Percentiles rank a stretch among this genome's conserved stretches.
These are phyloP conservation scores for Shiraia bambusicola DNA, from an alignment of 2,329 filamentous ascomycete genomes.

Conservation along the genomic window DNA sequence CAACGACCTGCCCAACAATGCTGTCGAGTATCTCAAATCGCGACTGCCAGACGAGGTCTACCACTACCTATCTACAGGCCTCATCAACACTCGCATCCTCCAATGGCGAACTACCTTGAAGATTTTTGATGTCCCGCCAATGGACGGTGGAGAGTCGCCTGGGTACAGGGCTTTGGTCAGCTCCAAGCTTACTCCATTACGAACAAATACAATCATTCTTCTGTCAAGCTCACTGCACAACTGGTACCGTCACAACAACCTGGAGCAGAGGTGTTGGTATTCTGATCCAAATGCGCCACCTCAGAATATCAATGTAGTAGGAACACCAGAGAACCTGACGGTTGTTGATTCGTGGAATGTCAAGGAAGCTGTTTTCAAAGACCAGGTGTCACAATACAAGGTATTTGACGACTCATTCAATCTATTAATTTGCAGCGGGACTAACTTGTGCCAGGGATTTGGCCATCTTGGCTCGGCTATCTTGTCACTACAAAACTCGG, in stretches of 20 bases:
- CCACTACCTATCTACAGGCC: constrained; percentile 81
- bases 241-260: constrained; percentile 77
- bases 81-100: constrained; percentile 76
- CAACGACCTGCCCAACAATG: constrained; percentile 74
- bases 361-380: constrained; percentile 58
- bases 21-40: constrained; percentile 87
- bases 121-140: constrained; percentile 75
- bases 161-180: constrained; percentile 81
- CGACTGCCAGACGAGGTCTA: constrained; percentile 87
- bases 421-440: neutral
- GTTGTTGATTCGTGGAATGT: constrained; percentile 71
- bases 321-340: constrained; percentile 57
- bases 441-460: constrained; percentile 23
- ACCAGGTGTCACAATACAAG: constrained; percentile 34
- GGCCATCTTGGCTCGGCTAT: constrained; percentile 53
- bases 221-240: constrained; percentile 78
- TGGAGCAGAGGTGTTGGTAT: constrained; percentile 82
- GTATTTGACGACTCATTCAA: constrained; percentile 15
- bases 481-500: constrained; percentile 65
- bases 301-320: constrained; percentile 59
- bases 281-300: constrained; percentile 29
- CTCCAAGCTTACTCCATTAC: constrained; percentile 70
- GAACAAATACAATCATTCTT: constrained; percentile 75
- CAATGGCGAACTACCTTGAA: constrained; percentile 81
- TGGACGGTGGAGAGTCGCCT: constrained; percentile 77